phyloP scores from a whole-genome alignment of 768 basidiomycete species.

The Trametes cubensis region DNA sequence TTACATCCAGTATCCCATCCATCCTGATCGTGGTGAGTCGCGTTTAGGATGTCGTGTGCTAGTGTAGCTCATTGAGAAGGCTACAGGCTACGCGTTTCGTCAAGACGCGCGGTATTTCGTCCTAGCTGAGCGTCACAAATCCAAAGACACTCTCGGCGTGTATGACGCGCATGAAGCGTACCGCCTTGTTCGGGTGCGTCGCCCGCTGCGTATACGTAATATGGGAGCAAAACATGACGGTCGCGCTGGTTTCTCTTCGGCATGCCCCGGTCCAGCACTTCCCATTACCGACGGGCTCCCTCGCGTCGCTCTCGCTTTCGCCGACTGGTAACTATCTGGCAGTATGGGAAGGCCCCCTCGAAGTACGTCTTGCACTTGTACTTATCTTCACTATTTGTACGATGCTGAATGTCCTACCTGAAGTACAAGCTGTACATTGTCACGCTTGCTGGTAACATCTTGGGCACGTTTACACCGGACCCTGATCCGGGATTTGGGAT shows the following conservation, averaged over 20 bases:
- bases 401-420: background rate
- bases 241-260: background rate
- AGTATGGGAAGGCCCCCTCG: conserved; percentile 83
- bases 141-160: conserved; percentile 83
- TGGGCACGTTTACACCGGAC: conserved; percentile 69
- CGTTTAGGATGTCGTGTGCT: background rate
- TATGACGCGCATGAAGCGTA: conserved; percentile 77
- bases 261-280: conserved; percentile 65
- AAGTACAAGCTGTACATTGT: conserved; percentile 80
- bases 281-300: conserved; percentile 70
- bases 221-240: background rate
- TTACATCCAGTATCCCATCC: conserved; percentile 84
- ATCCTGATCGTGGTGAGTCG: conserved; percentile 71
- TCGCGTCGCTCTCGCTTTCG: conserved; percentile 74
- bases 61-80: background rate
- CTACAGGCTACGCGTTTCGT: conserved; percentile 73
- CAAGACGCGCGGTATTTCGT: conserved; percentile 83
- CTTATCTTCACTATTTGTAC: background rate
- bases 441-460: conserved; percentile 62
- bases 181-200: conserved; percentile 69
- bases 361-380: conserved; percentile 51
- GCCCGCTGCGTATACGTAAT: no score
- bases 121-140: conserved; percentile 86
- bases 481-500: conserved; percentile 86
- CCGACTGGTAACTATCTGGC: conserved; percentile 77